A percentile compares a stretch with the other conserved stretches of the same genome.
phyloP scores from a whole-genome alignment of 306 rosid genomes.

The Psophocarpus tetragonolobus region DNA sequence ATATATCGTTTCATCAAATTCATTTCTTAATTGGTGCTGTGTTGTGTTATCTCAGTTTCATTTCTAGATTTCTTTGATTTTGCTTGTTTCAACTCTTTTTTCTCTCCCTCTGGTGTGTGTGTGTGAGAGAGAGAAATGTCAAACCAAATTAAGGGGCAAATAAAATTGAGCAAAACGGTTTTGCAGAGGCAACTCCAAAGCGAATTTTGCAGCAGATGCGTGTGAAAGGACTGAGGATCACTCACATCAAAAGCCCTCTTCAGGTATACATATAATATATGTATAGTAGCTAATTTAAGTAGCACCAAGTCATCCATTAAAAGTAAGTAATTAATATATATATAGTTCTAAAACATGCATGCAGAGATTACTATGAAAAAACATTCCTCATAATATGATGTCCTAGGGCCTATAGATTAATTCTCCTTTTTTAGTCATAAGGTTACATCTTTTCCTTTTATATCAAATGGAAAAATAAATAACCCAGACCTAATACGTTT shows the following conservation, averaged over 20 bases:
- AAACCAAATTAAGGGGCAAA: background rate
- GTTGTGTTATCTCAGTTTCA: background rate
- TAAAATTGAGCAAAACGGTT: background rate
- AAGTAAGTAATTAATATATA: no score
- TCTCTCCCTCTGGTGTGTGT: background rate
- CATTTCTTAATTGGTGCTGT: background rate
- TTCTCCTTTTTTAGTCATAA: background rate
- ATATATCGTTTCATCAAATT: no score
- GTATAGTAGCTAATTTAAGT: background rate
- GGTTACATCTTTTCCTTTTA: background rate
- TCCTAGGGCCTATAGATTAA: background rate
- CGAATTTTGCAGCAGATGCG: constrained; percentile 61
- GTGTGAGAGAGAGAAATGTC: background rate
- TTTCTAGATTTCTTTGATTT: background rate
- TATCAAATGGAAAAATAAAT: background rate
- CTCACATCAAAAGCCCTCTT: constrained; percentile 74
- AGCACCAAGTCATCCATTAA: background rate
- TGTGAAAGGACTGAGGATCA: constrained; percentile 56
- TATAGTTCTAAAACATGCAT: background rate
- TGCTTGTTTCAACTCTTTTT: background rate
- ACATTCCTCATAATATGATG: background rate
- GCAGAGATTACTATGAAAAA: background rate
- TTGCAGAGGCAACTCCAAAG: constrained; percentile 71
- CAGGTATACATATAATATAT: constrained; percentile 43
- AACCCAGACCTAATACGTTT: background rate